Evolutionary conservation across 306 rosid genomes (phyloP).

Genomic region (Oxytropis ochrocephala): DNA sequence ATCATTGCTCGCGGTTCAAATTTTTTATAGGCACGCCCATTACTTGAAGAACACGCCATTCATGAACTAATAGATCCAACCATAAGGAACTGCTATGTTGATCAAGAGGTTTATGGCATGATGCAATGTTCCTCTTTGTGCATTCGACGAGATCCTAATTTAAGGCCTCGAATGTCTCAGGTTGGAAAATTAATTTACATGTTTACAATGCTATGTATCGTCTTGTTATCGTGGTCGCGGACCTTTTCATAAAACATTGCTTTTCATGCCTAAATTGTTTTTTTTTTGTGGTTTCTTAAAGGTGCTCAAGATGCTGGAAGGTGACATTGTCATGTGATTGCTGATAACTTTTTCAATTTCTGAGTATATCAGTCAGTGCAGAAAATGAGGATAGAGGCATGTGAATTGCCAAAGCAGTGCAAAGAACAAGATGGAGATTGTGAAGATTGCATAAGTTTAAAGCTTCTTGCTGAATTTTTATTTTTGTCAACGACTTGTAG

Average conservation of each 20-base stretch:
- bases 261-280: too few relatives aligned
- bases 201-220: neutral
- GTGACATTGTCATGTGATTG: conserved; percentile 48
- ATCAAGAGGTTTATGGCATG: conserved; percentile 63
- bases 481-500: neutral
- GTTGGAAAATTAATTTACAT: conserved; percentile 27
- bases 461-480: neutral
- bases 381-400: neutral
- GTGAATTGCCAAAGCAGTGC: neutral
- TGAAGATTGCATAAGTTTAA: neutral
- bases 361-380: neutral
- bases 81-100: conserved; percentile 42
- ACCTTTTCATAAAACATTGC: too few relatives aligned
- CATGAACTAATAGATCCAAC: conserved; percentile 65
- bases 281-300: conserved; percentile 7
- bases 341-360: neutral
- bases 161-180: conserved; percentile 95
- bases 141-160: conserved; percentile 56
- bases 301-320: conserved; percentile 94
- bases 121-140: conserved; percentile 78
- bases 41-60: conserved; percentile 53
- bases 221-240: too few relatives aligned
- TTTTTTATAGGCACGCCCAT: conserved; percentile 66
- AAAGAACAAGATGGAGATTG: neutral
- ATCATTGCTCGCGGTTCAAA: conserved; percentile 7